Evolutionary conservation across 495 filamentous ascomycete species (phyloP).

Genomic region (Friedmanniomyces endolithicus): DNA sequence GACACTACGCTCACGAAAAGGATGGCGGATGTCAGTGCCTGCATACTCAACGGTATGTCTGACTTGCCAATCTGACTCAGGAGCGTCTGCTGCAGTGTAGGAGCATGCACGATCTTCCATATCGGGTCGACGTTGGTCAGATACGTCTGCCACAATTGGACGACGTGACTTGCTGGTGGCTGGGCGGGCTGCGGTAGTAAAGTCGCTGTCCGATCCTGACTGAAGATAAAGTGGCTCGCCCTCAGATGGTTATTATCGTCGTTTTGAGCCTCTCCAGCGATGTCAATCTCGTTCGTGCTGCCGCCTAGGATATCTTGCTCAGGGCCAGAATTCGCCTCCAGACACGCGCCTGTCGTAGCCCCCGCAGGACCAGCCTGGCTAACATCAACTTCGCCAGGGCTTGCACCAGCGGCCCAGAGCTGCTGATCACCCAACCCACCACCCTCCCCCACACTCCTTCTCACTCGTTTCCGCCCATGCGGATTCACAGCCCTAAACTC

Average conservation of each 20-base stretch:
- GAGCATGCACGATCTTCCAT: conserved; percentile 49
- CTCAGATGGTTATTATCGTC: not conserved
- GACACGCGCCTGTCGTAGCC: not conserved
- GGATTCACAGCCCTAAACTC: not conserved
- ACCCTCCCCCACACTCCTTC: not conserved
- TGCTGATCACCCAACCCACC: not conserved
- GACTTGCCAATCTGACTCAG: conserved; percentile 21
- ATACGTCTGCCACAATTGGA: conserved; percentile 47
- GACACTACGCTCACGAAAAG: conserved; percentile 10
- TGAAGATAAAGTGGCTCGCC: conserved; percentile 1
- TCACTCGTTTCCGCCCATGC: not conserved
- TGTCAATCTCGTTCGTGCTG: conserved; percentile 6
- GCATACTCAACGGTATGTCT: conserved; percentile 28
- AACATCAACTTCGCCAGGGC: not conserved
- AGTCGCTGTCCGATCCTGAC: not conserved
- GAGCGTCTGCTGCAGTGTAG: conserved; percentile 25
- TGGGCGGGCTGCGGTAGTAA: not conserved
- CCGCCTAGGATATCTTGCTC: not conserved
- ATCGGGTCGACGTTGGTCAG: conserved; percentile 45
- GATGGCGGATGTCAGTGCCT: conserved; percentile 41
- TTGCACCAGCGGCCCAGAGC: not conserved
- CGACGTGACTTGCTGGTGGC: conserved; percentile 14
- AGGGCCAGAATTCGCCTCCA: not conserved
- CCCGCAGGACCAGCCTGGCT: not conserved
- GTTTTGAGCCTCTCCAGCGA: not conserved